phyloP scores from a whole-genome alignment of 305 asterid species.

The Fraxinus velutina region DNA sequence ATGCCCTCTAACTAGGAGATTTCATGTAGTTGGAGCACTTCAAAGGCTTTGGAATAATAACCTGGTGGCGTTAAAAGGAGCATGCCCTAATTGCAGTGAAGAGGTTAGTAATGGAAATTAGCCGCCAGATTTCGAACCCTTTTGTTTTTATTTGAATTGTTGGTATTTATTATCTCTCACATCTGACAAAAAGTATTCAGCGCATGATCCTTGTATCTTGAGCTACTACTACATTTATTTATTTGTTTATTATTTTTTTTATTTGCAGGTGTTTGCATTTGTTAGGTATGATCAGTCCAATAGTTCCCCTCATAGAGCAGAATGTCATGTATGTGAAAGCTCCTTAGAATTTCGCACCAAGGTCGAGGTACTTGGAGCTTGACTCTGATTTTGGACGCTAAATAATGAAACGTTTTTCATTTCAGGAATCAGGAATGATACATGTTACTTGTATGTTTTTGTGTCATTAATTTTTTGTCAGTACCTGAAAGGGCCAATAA shows the following conservation, averaged over 20 bases:
- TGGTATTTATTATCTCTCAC: not conserved
- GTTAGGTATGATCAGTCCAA: constrained; percentile 60
- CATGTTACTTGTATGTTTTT: not conserved
- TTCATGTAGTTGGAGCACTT: constrained; percentile 72
- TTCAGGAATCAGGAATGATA: not conserved
- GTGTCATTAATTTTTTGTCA: not conserved
- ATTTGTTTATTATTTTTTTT: constrained; percentile 2
- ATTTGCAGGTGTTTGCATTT: constrained; percentile 85
- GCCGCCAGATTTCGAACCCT: not conserved
- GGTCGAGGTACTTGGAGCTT: constrained; percentile 58
- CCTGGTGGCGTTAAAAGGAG: constrained; percentile 87
- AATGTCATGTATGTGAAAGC: constrained; percentile 94
- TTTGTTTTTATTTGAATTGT: not conserved
- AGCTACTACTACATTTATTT: constrained; percentile 2
- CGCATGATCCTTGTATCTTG: constrained; percentile 20
- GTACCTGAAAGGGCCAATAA: not conserved
- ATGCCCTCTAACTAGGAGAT: constrained; percentile 29
- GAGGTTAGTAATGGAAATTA: constrained; percentile 48
- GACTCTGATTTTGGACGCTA: constrained; percentile 1
- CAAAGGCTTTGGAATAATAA: constrained; percentile 81
- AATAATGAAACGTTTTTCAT: not conserved
- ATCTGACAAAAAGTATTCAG: not conserved
- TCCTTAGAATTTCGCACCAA: constrained; percentile 79
- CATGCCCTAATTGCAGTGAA: constrained; percentile 92
- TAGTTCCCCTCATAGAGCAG: constrained; percentile 66